Evolutionary conservation across 768 basidiomycete genomes (phyloP).

Genomic region (Pholiota microspora): DNA sequence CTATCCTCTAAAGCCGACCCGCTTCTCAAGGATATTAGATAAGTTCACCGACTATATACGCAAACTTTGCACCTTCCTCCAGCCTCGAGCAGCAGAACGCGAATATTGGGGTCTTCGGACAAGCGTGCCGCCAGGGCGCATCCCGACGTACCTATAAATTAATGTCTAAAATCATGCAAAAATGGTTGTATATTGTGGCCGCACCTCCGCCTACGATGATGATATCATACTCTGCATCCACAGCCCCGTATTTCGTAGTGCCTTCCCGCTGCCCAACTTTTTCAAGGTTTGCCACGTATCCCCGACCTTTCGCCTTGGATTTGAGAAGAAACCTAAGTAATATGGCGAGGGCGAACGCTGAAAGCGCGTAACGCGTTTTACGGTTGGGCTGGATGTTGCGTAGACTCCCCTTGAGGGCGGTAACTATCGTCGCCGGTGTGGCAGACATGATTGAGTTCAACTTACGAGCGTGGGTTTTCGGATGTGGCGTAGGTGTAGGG

Average conservation of each 20-base stretch:
- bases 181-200: no score
- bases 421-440: no score
- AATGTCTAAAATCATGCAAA: no score
- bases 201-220: slow-evolving; percentile 55
- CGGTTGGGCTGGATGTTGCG: not conserved
- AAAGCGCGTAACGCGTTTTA: slow-evolving; percentile 8
- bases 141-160: slow-evolving; percentile 60
- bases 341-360: slow-evolving; percentile 21
- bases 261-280: slow-evolving; percentile 19
- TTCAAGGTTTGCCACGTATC: slow-evolving; percentile 25
- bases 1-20: slow-evolving; percentile 37
- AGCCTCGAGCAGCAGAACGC: slow-evolving; percentile 56
- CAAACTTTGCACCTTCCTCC: slow-evolving; percentile 47
- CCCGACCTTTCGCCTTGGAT: slow-evolving; percentile 10
- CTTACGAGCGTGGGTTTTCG: no score
- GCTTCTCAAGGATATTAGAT: slow-evolving; percentile 25
- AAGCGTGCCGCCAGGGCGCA: slow-evolving; percentile 59
- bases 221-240: slow-evolving; percentile 40
- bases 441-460: no score
- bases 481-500: no score
- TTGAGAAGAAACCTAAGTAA: slow-evolving; percentile 21
- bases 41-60: not conserved
- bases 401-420: slow-evolving; percentile 7
- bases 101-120: slow-evolving; percentile 48
- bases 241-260: not conserved